Evolutionary conservation across 2,329 filamentous ascomycete genomes (phyloP).

Genomic region (Amauroascus verrucosus): DNA sequence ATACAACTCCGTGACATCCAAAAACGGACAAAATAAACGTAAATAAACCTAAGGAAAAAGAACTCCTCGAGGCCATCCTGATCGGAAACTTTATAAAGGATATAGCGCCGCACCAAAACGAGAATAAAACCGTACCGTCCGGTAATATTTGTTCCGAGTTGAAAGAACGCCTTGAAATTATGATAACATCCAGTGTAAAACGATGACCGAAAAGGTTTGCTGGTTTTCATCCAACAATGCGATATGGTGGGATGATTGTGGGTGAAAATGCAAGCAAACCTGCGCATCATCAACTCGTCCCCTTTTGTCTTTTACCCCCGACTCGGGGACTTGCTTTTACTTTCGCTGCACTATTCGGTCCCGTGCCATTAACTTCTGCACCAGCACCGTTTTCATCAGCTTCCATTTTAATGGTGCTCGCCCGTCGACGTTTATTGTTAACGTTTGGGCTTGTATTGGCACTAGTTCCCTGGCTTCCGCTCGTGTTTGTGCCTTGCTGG

Average conservation of each 20-base stretch:
- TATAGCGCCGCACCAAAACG: slow-evolving; percentile 11
- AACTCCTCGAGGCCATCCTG: slow-evolving; percentile 7
- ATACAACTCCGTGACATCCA: slow-evolving; percentile 8
- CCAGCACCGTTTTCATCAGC: slow-evolving; percentile 40
- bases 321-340: slow-evolving; percentile 40
- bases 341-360: slow-evolving; percentile 29
- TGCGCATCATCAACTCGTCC: slow-evolving; percentile 18
- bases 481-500: slow-evolving; percentile 46
- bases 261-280: background rate
- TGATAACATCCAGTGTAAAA: background rate
- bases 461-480: slow-evolving; percentile 42
- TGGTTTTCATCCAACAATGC: background rate
- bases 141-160: slow-evolving; percentile 1
- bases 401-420: slow-evolving; percentile 52
- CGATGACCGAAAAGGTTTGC: background rate
- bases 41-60: background rate
- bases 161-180: slow-evolving; percentile 9
- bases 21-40: too few species aligned
- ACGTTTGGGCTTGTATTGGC: slow-evolving; percentile 55
- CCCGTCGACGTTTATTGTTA: slow-evolving; percentile 46
- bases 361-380: slow-evolving; percentile 42
- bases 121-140: slow-evolving; percentile 6
- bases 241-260: background rate
- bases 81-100: slow-evolving; percentile 3
- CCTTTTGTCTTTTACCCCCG: slow-evolving; percentile 40